These are phyloP conservation scores for Brassica incana DNA, from an alignment of 345 rosid genomes.

Conservation along the genomic window DNA sequence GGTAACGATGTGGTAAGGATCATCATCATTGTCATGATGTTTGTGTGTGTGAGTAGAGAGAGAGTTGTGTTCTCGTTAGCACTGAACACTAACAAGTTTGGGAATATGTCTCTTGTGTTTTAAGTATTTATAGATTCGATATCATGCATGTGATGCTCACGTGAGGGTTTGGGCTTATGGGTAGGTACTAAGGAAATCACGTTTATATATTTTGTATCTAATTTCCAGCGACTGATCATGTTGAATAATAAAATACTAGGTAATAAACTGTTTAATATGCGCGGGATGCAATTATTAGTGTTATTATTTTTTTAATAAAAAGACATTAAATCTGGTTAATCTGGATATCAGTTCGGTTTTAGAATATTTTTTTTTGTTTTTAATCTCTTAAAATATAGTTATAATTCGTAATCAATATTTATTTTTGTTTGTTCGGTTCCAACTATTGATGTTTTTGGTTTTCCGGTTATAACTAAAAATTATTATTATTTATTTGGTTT, in stretches of 20 bases:
- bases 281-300: no score
- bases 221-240: conserved; percentile 6
- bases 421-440: no score
- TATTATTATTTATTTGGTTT: no score
- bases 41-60: background rate
- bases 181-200: conserved; percentile 30
- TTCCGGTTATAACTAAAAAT: no score
- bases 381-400: no score
- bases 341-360: no score
- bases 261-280: no score
- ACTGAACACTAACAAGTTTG: conserved; percentile 14
- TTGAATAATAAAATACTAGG: background rate
- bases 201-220: conserved; percentile 20
- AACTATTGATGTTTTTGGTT: no score
- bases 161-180: conserved; percentile 31
- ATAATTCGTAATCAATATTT: no score
- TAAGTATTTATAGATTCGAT: conserved; percentile 17
- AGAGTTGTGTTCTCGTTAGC: conserved; percentile 5
- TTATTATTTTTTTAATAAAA: no score
- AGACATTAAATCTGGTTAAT: no score
- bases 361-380: no score
- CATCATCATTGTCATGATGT: conserved; percentile 12
- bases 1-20: conserved; percentile 26
- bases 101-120: background rate
- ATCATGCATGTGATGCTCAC: background rate